These are phyloP conservation scores for Gnetum montanum DNA, from an alignment of 75 land plant genomes.

Conservation along the genomic window DNA sequence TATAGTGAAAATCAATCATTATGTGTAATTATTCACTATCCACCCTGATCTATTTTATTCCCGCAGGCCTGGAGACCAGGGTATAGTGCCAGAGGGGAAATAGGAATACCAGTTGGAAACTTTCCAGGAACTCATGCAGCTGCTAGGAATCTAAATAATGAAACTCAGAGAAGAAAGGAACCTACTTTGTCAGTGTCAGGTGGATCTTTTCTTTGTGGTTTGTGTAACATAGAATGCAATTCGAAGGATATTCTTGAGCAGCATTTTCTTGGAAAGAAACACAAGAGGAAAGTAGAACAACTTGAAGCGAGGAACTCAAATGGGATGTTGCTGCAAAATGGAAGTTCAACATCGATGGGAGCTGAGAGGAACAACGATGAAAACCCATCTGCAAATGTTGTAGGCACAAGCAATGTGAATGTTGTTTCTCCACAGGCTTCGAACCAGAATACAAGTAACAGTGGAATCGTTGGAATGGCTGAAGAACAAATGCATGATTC, in stretches of 20 bases:
- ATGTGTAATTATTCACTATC: not conserved
- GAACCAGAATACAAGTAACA: not conserved
- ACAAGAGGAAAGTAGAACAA: slow-evolving; percentile 29
- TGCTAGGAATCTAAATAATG: not conserved
- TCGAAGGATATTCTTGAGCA: slow-evolving; percentile 20
- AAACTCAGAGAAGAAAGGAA: not conserved
- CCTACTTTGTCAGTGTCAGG: slow-evolving; percentile 3
- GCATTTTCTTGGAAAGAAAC: slow-evolving; percentile 32
- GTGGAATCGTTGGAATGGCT: not conserved
- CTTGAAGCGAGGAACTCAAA: not conserved
- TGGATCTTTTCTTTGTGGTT: slow-evolving; percentile 26
- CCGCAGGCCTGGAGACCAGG: not conserved
- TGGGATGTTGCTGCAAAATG: too few relatives aligned
- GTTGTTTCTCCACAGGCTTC: too few relatives aligned
- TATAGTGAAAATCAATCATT: not conserved
- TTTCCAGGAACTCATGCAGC: not conserved
- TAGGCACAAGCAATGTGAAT: too few relatives aligned
- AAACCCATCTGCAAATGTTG: too few relatives aligned
- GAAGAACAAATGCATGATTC: slow-evolving; percentile 6
- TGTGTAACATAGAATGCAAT: slow-evolving; percentile 36
- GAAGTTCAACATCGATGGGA: too few relatives aligned
- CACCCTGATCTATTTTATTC: not conserved
- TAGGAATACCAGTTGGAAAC: not conserved
- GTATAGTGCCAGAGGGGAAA: not conserved
- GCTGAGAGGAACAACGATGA: too few relatives aligned